Base-by-base conservation (phyloP, 225 moss, liverwort and hornwort species). In the Anthoceros angustus region DNA sequence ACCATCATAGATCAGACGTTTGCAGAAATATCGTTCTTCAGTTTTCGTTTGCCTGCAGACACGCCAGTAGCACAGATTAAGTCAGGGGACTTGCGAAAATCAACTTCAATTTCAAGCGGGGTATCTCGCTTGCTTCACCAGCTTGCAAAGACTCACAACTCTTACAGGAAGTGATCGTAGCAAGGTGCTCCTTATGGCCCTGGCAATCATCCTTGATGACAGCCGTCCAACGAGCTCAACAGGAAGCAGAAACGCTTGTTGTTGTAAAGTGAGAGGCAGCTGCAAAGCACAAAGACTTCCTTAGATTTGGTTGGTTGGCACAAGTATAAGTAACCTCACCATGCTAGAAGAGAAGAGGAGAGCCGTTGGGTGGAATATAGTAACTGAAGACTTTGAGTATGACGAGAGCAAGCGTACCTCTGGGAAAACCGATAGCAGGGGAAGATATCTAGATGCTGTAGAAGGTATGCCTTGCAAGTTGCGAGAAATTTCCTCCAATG, bases 211-310 rank as follows among this genome's bases (percentile, higher is more conserved):
- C 39, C 93, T 80, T 42, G 93, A 89, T 42, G 81, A 78, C 21
- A 93, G 71, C 72, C 82, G 82, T 62, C 82, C 78, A 38, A 85
- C 83, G 69, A 93, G 77, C 12, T 87, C 89, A 43, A 77, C 84
- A 15, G 93, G 93, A 40, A 87, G 69, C 0, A 82, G 42, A 6
- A 98, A 42, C 14, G 82, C 72, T 70, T 75, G 83, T 67, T 79
- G 70, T 74, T 80, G 87, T 16, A 85, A 87, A 67, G 63, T 70
- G 45, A 93, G 77, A 5, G 89, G 82, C 61, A 93, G 77, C 88
- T 92, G 78, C 8, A 72, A 12, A 67, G 70, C 50, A 68, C 23
- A 32, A 4, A 32, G 4, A 32, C 4, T 4, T 32, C 32, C 32
- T 32, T 32, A 32, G 32, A 1, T 32, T 32, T 32, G 32, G 32